These are phyloP conservation scores for Chlorella sp. DNA, from an alignment of 139 green algal genomes.

Conservation along the genomic window DNA sequence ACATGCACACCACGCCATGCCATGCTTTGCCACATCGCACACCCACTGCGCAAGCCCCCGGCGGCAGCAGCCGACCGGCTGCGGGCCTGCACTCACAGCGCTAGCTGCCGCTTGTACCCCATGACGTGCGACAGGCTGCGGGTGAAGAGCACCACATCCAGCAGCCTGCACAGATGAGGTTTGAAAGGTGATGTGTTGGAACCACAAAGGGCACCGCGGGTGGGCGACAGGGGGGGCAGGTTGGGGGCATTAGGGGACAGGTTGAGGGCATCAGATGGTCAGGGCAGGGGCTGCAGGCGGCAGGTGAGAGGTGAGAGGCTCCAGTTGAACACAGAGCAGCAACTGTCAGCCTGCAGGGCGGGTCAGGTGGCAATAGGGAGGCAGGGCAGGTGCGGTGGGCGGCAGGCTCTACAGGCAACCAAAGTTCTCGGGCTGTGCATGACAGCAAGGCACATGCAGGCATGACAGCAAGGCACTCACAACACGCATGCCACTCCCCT, in stretches of 20 bases:
- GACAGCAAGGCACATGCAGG: background rate
- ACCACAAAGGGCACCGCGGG: too few species aligned
- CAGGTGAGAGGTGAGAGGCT: too few species aligned
- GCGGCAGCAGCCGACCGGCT: background rate
- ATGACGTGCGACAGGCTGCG: conserved; percentile 81
- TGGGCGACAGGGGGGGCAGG: too few species aligned
- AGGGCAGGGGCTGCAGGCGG: too few species aligned
- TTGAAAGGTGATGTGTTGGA: too few species aligned
- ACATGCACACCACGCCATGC: background rate
- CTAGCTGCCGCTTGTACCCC: conserved; percentile 86
- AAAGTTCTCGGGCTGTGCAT: too few species aligned
- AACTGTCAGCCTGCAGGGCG: background rate
- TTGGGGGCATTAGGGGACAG: too few species aligned
- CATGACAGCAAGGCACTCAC: background rate
- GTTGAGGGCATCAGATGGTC: too few species aligned
- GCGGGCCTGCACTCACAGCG: conserved; percentile 2
- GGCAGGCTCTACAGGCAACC: too few species aligned
- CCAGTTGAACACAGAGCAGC: too few species aligned
- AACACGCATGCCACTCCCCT: background rate
- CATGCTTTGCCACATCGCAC: background rate
- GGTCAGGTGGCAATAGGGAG: background rate
- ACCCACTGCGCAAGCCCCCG: background rate
- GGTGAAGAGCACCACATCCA: conserved; percentile 97
- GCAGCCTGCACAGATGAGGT: conserved; percentile 47
- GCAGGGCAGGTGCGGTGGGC: background rate